Base-by-base conservation (phyloP, 768 basidiomycete species). In the Kwoniella europaea region DNA sequence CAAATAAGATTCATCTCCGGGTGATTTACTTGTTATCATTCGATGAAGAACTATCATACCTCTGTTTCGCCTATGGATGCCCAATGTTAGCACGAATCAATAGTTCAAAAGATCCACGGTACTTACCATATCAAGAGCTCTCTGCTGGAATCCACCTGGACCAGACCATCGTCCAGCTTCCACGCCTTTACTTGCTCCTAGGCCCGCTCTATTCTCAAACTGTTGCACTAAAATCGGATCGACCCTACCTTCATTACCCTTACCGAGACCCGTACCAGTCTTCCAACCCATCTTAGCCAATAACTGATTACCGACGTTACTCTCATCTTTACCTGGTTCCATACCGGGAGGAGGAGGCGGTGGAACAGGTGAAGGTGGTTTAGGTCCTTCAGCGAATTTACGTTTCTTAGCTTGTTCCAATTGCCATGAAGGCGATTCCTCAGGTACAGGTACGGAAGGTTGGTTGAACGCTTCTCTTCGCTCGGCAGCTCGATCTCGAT, bases 201-300 rank as follows among this genome's bases (percentile, higher is more conserved):
- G 85, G 2, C 95, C 95, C 24, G 89, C 94, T 2, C 95, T 92
- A 72, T 90, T 89, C 10, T 91, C 89, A 82, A 94, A 98, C 59
- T 97, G 88, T 57, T 79, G 73, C 1, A 86, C 91, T 60, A 83
- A 91, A 90, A 98, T 89, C 13, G 95, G 94, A 67, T 95, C 93
- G 12, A 93, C 90, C 67, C 94, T 85, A 55, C 95, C 95, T 63
- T 92, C 91, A 4, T 91, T 91, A 58, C 87, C 87, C 7, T 89
- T 87, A 0, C 96, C 96, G 52, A 98, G 84, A 1, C 96, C 95
- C 16, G 88, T 89, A 6, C 95, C 95, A 77, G 91, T 91, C 72
- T 88, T 92, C 95, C 95, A 98, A 0, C 96, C 97, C 95, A 98
- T 98, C 89, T 96, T 95, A 83, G 93, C 93, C 72, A 98, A 83